Evolutionary conservation across 2,329 filamentous ascomycete species (phyloP).

Genomic region (Penicillium sp.): DNA sequence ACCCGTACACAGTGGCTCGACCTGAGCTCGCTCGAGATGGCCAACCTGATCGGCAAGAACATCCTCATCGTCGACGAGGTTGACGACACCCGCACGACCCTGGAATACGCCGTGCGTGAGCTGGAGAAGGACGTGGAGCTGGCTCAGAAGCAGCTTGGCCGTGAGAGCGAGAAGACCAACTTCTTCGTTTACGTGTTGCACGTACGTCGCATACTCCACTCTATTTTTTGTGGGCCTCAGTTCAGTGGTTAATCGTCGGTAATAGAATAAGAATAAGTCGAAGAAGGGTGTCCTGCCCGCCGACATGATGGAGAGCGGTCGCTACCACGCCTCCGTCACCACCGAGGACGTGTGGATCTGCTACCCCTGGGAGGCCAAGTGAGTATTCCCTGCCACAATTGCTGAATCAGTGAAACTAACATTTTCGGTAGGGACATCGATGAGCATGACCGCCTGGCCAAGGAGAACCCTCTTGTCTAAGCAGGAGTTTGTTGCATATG

Average conservation of each 20-base stretch:
- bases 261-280: slow-evolving; percentile 87
- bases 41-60: slow-evolving; percentile 83
- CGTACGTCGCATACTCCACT: slow-evolving; percentile 48
- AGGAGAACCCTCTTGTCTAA: slow-evolving; percentile 39
- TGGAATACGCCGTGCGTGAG: slow-evolving; percentile 90
- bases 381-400: slow-evolving; percentile 30
- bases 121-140: slow-evolving; percentile 88
- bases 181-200: slow-evolving; percentile 96
- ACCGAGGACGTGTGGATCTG: slow-evolving; percentile 96
- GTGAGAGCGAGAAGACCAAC: slow-evolving; percentile 67
- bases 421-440: slow-evolving; percentile 65
- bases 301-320: slow-evolving; percentile 66
- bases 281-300: slow-evolving; percentile 86
- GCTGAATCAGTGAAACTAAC: slow-evolving; percentile 18
- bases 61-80: slow-evolving; percentile 93
- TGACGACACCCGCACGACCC: slow-evolving; percentile 87
- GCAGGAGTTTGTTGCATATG: slow-evolving; percentile 12
- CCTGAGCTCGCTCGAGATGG: slow-evolving; percentile 77
- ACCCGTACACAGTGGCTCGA: slow-evolving; percentile 98
- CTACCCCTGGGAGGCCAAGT: slow-evolving; percentile 95
- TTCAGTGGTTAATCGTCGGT: slow-evolving; percentile 2
- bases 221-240: neutral
- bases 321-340: slow-evolving; percentile 82
- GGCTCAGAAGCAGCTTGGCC: slow-evolving; percentile 68
- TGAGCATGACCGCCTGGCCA: slow-evolving; percentile 73